A percentile compares a stretch with the other conserved stretches of the same genome.
These are phyloP conservation scores for Ogataea wickerhamii DNA, from an alignment of 805 yeast species.

Conservation along the genomic window DNA sequence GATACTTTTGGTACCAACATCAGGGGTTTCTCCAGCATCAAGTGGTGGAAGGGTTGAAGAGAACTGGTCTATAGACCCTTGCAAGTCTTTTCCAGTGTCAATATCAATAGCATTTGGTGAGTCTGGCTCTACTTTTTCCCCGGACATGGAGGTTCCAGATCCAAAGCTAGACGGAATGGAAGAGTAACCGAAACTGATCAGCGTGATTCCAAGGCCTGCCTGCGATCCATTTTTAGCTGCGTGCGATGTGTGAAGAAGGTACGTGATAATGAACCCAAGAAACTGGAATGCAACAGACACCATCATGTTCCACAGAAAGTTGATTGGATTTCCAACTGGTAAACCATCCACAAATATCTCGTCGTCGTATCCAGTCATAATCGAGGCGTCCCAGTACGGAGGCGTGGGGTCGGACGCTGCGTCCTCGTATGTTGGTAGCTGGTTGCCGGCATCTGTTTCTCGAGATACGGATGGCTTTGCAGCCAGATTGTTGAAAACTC, in stretches of 20 bases:
- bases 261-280: slow-evolving; percentile 88
- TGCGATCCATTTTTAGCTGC: slow-evolving; percentile 96
- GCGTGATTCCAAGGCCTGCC: slow-evolving; percentile 84
- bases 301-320: slow-evolving; percentile 83
- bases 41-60: slow-evolving; percentile 21
- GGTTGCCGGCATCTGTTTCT: slow-evolving; percentile 51
- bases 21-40: slow-evolving; percentile 12
- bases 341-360: slow-evolving; percentile 92
- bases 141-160: slow-evolving; percentile 18
- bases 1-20: slow-evolving; percentile 1
- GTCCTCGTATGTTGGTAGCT: slow-evolving; percentile 87
- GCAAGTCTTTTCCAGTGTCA: slow-evolving; percentile 17
- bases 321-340: slow-evolving; percentile 91
- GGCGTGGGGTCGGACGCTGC: slow-evolving; percentile 94
- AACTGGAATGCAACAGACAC: slow-evolving; percentile 91
- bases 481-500: slow-evolving; percentile 86
- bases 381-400: slow-evolving; percentile 92
- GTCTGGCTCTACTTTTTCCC: slow-evolving; percentile 45
- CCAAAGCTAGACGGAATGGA: slow-evolving; percentile 44
- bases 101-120: slow-evolving; percentile 59
- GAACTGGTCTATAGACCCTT: slow-evolving; percentile 28
- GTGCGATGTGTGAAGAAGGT: slow-evolving; percentile 89
- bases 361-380: slow-evolving; percentile 77
- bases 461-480: slow-evolving; percentile 63
- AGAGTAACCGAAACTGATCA: slow-evolving; percentile 65